phyloP scores from a whole-genome alignment of 2,329 filamentous ascomycete species.

The Pseudohalonectria lignicola region DNA sequence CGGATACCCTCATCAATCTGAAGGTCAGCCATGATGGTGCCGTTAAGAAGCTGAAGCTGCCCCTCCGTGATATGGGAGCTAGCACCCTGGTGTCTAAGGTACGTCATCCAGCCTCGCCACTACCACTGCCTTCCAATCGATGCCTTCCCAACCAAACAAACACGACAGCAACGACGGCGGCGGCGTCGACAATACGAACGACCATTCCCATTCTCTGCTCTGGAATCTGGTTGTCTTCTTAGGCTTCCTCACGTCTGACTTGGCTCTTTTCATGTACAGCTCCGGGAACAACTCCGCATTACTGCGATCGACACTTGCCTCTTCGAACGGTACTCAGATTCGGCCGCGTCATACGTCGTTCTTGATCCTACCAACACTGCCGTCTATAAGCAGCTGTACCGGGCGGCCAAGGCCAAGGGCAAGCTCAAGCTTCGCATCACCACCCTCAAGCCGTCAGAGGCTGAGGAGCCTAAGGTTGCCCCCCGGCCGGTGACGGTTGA shows the following conservation, averaged over 20 bases:
- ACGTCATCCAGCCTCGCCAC: constrained; percentile 37
- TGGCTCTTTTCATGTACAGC: constrained; percentile 35
- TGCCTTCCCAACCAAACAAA: too few species aligned
- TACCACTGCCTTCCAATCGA: neutral
- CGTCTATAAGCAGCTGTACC: constrained; percentile 93
- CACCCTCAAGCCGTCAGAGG: constrained; percentile 12
- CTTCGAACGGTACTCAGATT: constrained; percentile 94
- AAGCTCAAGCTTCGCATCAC: constrained; percentile 85
- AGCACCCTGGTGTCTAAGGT: constrained; percentile 74
- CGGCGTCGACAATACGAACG: neutral
- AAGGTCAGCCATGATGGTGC: constrained; percentile 71
- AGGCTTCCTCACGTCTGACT: too few species aligned
- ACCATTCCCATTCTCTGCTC: too few species aligned
- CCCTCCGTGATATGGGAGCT: constrained; percentile 71
- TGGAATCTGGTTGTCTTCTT: too few species aligned
- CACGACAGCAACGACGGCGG: too few species aligned
- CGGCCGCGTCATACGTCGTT: constrained; percentile 66
- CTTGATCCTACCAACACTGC: constrained; percentile 68
- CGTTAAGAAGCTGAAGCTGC: constrained; percentile 79
- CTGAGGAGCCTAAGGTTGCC: constrained; percentile 8
- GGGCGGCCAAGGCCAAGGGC: constrained; percentile 93
- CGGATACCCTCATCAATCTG: constrained; percentile 70
- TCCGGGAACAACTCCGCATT: constrained; percentile 62
- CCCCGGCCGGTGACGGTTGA: constrained; percentile 31
- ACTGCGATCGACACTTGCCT: too few species aligned